Base-by-base conservation (phyloP, 2,329 filamentous ascomycete species). In the Aspergillus cejpii region DNA sequence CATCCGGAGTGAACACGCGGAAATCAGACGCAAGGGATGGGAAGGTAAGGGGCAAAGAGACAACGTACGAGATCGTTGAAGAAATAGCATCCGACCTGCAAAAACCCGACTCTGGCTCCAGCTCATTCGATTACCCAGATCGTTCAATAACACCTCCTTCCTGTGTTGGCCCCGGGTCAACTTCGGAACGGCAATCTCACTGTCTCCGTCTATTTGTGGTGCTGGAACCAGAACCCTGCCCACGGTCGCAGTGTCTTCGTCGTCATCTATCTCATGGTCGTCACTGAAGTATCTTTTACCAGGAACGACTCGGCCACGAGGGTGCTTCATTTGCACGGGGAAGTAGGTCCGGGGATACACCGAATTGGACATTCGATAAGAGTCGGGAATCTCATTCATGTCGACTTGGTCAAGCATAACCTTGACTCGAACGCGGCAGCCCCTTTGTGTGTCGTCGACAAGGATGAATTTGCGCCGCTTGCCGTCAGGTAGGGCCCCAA, bases 381-480 rank as follows among this genome's bases (percentile, higher is more conserved):
- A 92, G 66, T 97, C 91, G 1, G 91, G 91, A 61, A 97, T 94
- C 68, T 97, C 91, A 60, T 90, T 85, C 72, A 92, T 94, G 64
- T 96, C 85, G 56, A 96, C 89, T 36, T 84, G 83, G 61, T 96
- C 88, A n/a, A 98, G 80, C 51, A 86, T 92, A 41, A 96, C 90
- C 50, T 90, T 85, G 37, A 97, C 90, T 12, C 91, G 83, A 1
- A 96, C 83, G 33, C 89, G 80, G 40, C 81, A 84, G 41, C 84
- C 85, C 27, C 87, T 84, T 50, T 89, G 85, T 41, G 81, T 83
- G 65, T 97, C 91, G 54, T 96, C 90, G 21, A 97, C 89, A 7
- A 97, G 79, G 56, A 97, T 95, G 67, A 97, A 97, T 68, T 96
- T 97, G 63, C 91, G 85, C 61, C 88, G 87, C 72, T 94, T 95